phyloP scores from a whole-genome alignment of 768 basidiomycete genomes.

The Flagelloscypha sp. region DNA sequence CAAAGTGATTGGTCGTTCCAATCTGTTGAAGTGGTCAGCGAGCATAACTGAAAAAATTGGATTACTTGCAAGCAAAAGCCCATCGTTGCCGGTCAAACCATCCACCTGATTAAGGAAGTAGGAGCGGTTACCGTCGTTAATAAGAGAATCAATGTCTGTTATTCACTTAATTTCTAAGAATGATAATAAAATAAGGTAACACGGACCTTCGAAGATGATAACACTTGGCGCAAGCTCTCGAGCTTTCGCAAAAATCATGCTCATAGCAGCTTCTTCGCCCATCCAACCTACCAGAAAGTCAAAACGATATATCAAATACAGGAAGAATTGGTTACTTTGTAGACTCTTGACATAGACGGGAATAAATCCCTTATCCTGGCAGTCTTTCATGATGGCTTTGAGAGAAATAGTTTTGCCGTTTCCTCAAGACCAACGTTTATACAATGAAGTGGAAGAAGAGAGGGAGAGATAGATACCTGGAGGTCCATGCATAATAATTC shows the following conservation, averaged over 20 bases:
- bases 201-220: conserved; percentile 43
- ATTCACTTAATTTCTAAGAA: background rate
- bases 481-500: conserved; percentile 78
- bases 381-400: conserved; percentile 74
- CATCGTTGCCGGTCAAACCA: conserved; percentile 73
- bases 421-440: conserved; percentile 28
- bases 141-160: conserved; percentile 79
- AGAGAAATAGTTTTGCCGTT: conserved; percentile 83
- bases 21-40: no score
- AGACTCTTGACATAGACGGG: conserved; percentile 82
- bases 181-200: background rate
- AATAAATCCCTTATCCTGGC: conserved; percentile 50
- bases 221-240: conserved; percentile 62
- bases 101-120: conserved; percentile 88
- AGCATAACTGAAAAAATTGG: no score
- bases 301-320: conserved; percentile 2
- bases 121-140: conserved; percentile 69
- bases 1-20: conserved; percentile 79
- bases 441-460: background rate
- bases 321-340: conserved; percentile 35
- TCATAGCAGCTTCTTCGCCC: conserved; percentile 65
- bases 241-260: conserved; percentile 63
- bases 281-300: conserved; percentile 40
- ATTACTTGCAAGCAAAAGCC: conserved; percentile 65
- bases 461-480: conserved; percentile 36